Percentiles rank a stretch among this genome's conserved stretches.
Evolutionary conservation across 345 rosid species (phyloP).

Genomic region (Salix caprea): DNA sequence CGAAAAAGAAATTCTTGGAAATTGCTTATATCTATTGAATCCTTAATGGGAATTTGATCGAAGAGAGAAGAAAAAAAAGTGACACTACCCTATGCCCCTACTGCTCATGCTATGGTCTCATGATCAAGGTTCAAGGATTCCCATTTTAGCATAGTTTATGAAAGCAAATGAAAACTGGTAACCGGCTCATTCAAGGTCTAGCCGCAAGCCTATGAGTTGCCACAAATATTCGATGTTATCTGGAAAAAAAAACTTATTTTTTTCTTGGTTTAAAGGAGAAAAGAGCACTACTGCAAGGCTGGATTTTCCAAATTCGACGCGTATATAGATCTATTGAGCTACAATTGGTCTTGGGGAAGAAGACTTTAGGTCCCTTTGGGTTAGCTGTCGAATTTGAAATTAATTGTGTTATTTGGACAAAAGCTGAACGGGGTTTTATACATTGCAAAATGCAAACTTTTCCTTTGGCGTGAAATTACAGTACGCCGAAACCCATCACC

Average conservation of each 20-base stretch:
- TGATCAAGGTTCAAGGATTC: neutral
- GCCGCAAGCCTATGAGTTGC: no score
- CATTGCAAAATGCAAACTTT: no score
- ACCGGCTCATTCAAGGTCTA: neutral
- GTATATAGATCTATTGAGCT: neutral
- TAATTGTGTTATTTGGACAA: neutral
- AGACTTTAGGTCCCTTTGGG: neutral
- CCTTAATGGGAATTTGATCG: neutral
- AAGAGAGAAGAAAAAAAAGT: neutral
- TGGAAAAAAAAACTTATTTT: neutral
- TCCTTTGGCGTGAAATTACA: no score
- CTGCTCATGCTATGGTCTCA: neutral
- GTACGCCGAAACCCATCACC: no score
- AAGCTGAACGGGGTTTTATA: neutral
- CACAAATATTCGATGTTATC: neutral
- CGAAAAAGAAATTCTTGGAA: conserved; percentile 43
- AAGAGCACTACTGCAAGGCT: neutral
- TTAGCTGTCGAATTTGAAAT: conserved; percentile 3
- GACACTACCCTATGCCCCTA: neutral
- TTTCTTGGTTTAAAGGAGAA: no score
- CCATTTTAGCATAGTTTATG: neutral
- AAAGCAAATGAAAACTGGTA: neutral
- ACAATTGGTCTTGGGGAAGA: neutral
- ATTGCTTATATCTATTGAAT: conserved; percentile 13
- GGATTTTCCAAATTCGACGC: neutral